Evolutionary conservation across 1,284 basidiomycete genomes (phyloP), one percentile per base, ranked within the genome.

Genomic region (Termitomyces sp.): DNA sequence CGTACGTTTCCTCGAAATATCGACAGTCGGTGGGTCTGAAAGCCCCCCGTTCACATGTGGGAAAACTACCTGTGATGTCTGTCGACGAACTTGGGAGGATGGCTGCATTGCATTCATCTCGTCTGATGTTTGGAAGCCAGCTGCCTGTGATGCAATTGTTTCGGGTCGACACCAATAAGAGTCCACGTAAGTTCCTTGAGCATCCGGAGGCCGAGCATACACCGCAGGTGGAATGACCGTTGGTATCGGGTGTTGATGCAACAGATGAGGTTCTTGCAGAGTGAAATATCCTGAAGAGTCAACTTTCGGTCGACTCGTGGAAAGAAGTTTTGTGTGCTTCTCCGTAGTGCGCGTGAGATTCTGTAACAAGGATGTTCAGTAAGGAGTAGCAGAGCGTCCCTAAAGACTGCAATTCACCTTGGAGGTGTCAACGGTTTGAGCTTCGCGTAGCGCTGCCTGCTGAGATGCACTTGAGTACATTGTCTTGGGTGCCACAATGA

Each of bases 391-490:
- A 8, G 19, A 31, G 21, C 19, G 14, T 46, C 28, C n/a, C 45
- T 10, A 1, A 26, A 37, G 26, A 46, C 14, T 26, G 6, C 21
- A 3, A 26, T n/a, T 52, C 24, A 28, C 39, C 21, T 49, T 38
- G 0, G 19, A 10, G 11, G 21, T 21, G 8, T 7, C 31, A 42
- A 33, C 10, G 7, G 26, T 33, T 19, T 11, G 21, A 38, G 34
- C 31, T 26, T 55, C 50, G 13, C 37, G 49, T n/a, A 39, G 9
- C 16, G 34, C 38, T 26, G 31, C 44, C 34, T 52, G 48, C 28
- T 50, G 50, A 31, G 48, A 43, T 21, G 47, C 50, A 38, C 45
- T 53, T 19, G 52, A 37, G 38, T 52, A 37, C 35, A 24, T 18
- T 16, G 33, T 14, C 41, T 55, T 45, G 7, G 46, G 33, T 24